Evolutionary conservation across 2,329 filamentous ascomycete genomes (phyloP).

Genomic region (Lasiodiplodia hormozganensis): DNA sequence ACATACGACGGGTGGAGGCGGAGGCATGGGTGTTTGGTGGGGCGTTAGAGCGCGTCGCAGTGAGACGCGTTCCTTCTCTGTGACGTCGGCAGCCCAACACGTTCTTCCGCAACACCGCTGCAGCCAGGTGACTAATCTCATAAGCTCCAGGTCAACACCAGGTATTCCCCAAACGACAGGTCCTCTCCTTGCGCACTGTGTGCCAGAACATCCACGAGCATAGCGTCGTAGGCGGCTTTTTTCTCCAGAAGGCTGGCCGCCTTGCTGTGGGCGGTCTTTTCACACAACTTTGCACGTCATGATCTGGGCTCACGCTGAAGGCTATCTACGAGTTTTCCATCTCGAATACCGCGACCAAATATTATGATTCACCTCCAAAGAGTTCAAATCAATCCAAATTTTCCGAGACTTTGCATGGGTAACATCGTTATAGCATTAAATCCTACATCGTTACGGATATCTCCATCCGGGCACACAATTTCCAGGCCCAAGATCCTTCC

Average conservation of each 20-base stretch:
- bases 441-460: neutral
- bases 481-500: neutral
- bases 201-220: neutral
- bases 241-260: neutral
- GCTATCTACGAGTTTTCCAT: neutral
- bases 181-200: neutral
- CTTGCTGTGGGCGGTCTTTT: neutral
- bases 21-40: conserved; percentile 23
- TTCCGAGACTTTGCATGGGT: neutral
- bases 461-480: neutral
- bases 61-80: conserved; percentile 2
- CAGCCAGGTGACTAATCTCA: neutral
- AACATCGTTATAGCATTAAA: conserved; percentile 13
- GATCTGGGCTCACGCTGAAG: neutral
- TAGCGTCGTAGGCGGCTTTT: neutral
- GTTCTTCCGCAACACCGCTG: neutral
- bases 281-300: neutral
- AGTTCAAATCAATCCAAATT: neutral
- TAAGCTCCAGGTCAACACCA: neutral
- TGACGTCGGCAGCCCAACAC: conserved; percentile 2
- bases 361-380: neutral
- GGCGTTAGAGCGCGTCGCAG: conserved; percentile 2
- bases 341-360: neutral
- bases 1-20: conserved; percentile 20
- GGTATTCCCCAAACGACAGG: neutral